A percentile compares a stretch with the other conserved stretches of the same genome.
phyloP scores from a whole-genome alignment of 1,139 yeast species.

The Meyerozyma smithsonii region DNA sequence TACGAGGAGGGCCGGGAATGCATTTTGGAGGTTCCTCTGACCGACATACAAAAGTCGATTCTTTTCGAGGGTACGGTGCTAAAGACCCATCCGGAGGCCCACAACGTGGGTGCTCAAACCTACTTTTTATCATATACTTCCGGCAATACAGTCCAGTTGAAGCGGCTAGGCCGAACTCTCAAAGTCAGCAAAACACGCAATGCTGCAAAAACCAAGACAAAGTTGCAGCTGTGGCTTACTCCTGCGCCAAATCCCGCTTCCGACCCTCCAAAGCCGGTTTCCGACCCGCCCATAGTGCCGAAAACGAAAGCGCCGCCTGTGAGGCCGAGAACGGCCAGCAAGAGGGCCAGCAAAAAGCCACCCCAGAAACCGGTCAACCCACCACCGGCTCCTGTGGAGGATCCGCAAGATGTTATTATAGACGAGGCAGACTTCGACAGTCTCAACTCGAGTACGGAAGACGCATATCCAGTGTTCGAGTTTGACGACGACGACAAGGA shows the following conservation, averaged over 20 bases:
- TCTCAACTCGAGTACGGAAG: conserved; percentile 1
- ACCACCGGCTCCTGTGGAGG: not conserved
- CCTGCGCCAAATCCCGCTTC: too few relatives aligned
- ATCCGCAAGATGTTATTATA: conserved; percentile 2
- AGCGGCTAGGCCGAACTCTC: conserved; percentile 28
- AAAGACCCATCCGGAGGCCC: conserved; percentile 22
- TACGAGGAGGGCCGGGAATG: conserved; percentile 34
- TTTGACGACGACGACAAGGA: not conserved
- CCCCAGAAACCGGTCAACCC: not conserved
- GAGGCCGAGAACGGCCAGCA: not conserved
- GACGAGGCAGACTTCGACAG: conserved; percentile 1
- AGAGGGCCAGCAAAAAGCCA: not conserved
- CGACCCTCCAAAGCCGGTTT: too few relatives aligned
- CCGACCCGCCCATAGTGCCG: too few relatives aligned
- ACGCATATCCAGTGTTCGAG: not conserved
- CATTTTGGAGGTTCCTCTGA: conserved; percentile 28
- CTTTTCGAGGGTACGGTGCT: conserved; percentile 36
- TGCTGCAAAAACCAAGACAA: conserved; percentile 16
- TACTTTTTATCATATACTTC: conserved; percentile 27
- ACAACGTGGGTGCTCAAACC: conserved; percentile 21
- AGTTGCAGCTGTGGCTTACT: conserved; percentile 12
- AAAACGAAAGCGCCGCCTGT: not conserved
- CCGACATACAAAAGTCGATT: conserved; percentile 19
- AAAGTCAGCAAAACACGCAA: conserved; percentile 37
- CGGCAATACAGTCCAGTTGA: conserved; percentile 16